phyloP scores from a whole-genome alignment of 2,329 filamentous ascomycete genomes.

The Knufia petricola region DNA sequence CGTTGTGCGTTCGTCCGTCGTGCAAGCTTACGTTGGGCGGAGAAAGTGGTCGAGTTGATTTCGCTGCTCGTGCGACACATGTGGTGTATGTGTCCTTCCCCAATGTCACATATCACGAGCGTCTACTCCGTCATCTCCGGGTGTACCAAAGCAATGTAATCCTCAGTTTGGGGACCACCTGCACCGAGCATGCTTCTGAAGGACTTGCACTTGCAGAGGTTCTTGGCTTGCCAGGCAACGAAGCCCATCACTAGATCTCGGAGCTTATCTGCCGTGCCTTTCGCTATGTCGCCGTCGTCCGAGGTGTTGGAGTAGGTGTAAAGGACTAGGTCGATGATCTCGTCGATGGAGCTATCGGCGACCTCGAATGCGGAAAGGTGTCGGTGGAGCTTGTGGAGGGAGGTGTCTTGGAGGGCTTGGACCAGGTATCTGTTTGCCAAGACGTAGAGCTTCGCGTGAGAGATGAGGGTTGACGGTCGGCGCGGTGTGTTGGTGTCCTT shows the following conservation, averaged over 20 bases:
- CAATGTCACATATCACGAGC: too few species aligned
- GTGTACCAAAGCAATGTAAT: neutral
- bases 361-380: constrained; percentile 27
- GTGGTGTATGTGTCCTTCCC: too few species aligned
- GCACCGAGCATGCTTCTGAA: neutral
- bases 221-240: constrained; percentile 32
- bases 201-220: constrained; percentile 27
- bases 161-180: neutral
- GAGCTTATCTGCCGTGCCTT: constrained; percentile 32
- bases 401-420: constrained; percentile 31
- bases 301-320: constrained; percentile 33
- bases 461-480: neutral
- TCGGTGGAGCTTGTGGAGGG: constrained; percentile 31
- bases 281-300: constrained; percentile 29
- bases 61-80: too few species aligned
- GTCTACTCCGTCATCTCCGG: too few species aligned
- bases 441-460: constrained; percentile 35
- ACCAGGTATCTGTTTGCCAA: constrained; percentile 35
- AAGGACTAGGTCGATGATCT: constrained; percentile 30
- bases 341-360: constrained; percentile 20
- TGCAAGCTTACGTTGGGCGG: too few species aligned
- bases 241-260: constrained; percentile 33
- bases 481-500: too few species aligned
- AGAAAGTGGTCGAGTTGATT: too few species aligned
- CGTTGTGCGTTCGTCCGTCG: too few species aligned